phyloP scores from a whole-genome alignment of 2,329 filamentous ascomycete species.

The Botrytis cinerea region DNA sequence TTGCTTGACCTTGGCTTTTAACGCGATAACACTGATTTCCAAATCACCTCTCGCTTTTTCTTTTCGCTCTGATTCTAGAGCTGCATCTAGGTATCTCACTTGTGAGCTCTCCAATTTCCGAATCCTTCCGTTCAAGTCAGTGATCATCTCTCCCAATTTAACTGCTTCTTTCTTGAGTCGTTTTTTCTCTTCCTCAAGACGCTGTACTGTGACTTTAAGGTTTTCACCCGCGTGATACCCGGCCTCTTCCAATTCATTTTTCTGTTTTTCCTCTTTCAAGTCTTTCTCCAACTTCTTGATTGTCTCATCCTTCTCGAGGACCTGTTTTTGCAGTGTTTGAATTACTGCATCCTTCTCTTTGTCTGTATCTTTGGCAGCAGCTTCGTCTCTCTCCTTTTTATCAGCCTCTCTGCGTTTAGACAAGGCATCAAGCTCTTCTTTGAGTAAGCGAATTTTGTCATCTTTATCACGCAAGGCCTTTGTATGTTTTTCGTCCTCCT shows the following conservation, averaged over 20 bases:
- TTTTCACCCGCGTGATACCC: neutral
- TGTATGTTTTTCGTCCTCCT: neutral
- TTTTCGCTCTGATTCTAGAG: fast-evolving
- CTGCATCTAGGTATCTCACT: neutral
- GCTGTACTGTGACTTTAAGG: neutral
- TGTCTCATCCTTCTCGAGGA: neutral
- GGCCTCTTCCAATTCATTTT: neutral
- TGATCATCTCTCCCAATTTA: neutral
- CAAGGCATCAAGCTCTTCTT: neutral
- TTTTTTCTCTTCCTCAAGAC: neutral
- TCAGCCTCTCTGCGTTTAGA: neutral
- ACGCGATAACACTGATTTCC: no score
- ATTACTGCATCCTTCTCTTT: neutral
- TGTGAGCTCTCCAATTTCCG: neutral
- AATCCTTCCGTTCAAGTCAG: neutral
- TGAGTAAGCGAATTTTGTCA: neutral
- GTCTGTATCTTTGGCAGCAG: neutral
- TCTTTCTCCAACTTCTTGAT: neutral
- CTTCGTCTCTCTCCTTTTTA: neutral
- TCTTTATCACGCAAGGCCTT: neutral
- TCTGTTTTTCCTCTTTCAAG: neutral
- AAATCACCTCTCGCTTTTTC: neutral
- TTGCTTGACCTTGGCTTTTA: no score
- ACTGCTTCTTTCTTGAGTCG: neutral
- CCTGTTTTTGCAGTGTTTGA: neutral